Evolutionary conservation across 2,329 filamentous ascomycete genomes (phyloP), one percentile per base, ranked within the genome.

Genomic region (Trichoderma aggressivum): DNA sequence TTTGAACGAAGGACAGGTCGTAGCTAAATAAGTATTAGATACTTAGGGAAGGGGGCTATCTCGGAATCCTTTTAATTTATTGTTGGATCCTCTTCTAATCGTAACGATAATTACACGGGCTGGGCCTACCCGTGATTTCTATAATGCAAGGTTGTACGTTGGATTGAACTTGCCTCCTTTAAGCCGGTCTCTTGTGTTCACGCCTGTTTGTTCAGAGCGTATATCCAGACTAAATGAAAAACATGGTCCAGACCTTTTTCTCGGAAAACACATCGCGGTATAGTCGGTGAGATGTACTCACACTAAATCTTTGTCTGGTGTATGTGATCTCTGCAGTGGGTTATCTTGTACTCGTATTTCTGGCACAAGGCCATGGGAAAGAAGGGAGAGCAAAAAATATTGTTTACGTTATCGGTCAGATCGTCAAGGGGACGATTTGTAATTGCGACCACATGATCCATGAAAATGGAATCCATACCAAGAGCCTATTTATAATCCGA

Each of bases 1-100:
- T 47, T 21, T 71, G 21, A 32, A 71, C 8, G 30, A 71, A 21
- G 65, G 65, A 16, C 59, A 71, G 32, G 8, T 71, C 21, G 58
- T 71, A 24, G 12, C 36, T 3, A 71, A 71, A 55, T 71, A 32
- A 56, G 39, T 16, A 21, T 5, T 12, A 56, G 14, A 10, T 7
- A 28, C n/a, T 7, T 14, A 5, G 12, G 4, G 47, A 4, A 53
- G 47, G 47, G 14, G 6, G 11, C n/a, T 21, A 24, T 24, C 11
- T 21, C 5, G 21, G 3, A 7, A 53, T 24, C n/a, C 24, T 14
- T 53, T 53, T 12, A 12, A 53, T 12, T 21, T 24, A 7, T 24
- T 53, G 21, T 24, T 53, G 21, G n/a, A 53, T 53, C 21, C 5
- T 50, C 11, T 12, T 24, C 21, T 53, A 24, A 3, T 53, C 5